These are phyloP conservation scores for Fomitopsis pulvina DNA, from an alignment of 768 basidiomycete genomes.

Conservation along the genomic window DNA sequence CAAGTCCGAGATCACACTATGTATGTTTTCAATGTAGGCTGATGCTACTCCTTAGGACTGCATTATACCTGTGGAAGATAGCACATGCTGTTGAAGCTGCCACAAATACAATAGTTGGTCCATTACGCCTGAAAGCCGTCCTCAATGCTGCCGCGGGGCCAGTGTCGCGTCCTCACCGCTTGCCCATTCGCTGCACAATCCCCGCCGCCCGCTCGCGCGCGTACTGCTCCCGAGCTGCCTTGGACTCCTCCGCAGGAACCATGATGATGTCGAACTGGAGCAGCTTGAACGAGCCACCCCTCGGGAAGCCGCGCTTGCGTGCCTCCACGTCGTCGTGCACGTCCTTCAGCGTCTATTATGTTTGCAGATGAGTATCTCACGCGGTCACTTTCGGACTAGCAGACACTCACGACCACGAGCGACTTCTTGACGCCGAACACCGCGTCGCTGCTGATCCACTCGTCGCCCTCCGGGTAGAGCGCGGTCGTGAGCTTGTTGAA, in stretches of 20 bases:
- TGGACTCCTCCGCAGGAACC: constrained; percentile 35
- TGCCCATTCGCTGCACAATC: not conserved
- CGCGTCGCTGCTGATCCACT: constrained; percentile 59
- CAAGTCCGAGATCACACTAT: no score
- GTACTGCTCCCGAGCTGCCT: constrained; percentile 19
- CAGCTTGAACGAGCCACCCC: constrained; percentile 40
- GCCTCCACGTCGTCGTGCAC: constrained; percentile 49
- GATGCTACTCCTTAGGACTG: no score
- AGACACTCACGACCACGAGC: constrained; percentile 59
- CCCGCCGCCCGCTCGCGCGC: constrained; percentile 16
- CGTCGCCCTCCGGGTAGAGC: constrained; percentile 66
- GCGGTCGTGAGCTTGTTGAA: constrained; percentile 70
- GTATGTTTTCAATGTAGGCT: no score
- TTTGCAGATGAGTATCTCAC: not conserved
- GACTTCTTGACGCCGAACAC: constrained; percentile 83
- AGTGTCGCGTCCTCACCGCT: not conserved
- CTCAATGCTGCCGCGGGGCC: not conserved
- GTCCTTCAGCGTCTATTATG: constrained; percentile 41
- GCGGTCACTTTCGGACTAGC: not conserved
- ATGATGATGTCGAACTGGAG: constrained; percentile 42
- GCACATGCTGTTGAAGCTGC: no score
- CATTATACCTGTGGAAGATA: no score
- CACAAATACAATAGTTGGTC: no score
- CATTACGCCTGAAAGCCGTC: no score
- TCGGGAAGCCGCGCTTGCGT: constrained; percentile 46